phyloP scores from a whole-genome alignment of 1,139 yeast species.

The Hansenula lynferdii region DNA sequence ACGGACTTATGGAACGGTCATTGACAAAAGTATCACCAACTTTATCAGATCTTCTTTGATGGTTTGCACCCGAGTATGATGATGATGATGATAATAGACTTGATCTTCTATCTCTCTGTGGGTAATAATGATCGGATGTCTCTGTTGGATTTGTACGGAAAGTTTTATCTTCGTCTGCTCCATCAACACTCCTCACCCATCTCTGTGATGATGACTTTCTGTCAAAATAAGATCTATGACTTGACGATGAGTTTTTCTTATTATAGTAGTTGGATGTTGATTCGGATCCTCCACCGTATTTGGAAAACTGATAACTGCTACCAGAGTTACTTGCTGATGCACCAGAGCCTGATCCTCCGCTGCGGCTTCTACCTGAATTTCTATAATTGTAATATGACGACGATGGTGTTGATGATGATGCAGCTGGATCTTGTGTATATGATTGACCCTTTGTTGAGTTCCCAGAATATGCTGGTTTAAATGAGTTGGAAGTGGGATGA shows the following conservation, averaged over 20 bases:
- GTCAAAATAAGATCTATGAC: neutral
- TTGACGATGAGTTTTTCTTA: neutral
- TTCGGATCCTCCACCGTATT: neutral
- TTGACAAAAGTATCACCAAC: neutral
- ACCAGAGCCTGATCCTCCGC: neutral
- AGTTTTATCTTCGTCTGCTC: neutral
- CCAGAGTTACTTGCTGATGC: too few species aligned
- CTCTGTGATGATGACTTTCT: neutral
- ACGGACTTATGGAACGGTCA: constrained; percentile 2
- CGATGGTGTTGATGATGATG: neutral
- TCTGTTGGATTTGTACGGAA: neutral
- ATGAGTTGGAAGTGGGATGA: too few species aligned
- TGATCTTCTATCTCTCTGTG: constrained; percentile 1
- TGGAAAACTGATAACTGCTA: too few species aligned
- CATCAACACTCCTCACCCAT: neutral
- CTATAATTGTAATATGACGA: constrained; percentile 4
- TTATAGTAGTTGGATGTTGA: neutral
- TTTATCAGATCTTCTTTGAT: neutral
- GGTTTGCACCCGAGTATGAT: neutral
- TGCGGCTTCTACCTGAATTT: constrained; percentile 7
- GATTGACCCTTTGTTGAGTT: neutral
- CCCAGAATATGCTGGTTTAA: too few species aligned
- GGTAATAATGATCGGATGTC: constrained; percentile 2
- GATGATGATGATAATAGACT: neutral
- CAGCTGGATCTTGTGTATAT: neutral